Base-by-base conservation (phyloP, 2,329 filamentous ascomycete genomes). In the Pseudogymnoascus sp. region DNA sequence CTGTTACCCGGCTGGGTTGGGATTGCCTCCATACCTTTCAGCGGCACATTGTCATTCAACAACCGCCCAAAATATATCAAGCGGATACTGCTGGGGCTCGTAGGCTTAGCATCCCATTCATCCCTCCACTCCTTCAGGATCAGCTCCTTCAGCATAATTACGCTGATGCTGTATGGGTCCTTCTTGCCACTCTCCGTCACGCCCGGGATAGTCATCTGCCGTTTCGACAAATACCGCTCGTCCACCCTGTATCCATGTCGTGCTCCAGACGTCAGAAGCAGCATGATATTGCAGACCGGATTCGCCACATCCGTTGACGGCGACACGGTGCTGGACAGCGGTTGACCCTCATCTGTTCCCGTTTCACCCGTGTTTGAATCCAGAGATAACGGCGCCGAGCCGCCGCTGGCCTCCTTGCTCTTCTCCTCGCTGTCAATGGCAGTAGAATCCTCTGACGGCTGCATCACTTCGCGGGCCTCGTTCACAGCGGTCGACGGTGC, bases 131-230 rank as follows among this genome's bases (percentile, higher is more conserved):
- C 92, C 69, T 90, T 83, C 78, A 94, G 83, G 72, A 97, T 96
- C 70, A 97, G 78, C 76, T 97, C 92, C 75, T 97, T 97, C 66
- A 97, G 78, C 2, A 90, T 96, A 73, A 97, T 96, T 58, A 96
- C 88, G 67, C 90, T 96, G 75, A 97, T 91, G 71, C 87, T 89
- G 71, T 91, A 92, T 1, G 92, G 92, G 71, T 97, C 91, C 65
- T 83, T 81, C 64, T 75, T 79, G 33, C 85, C 86, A 25, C 74
- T 72, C 62, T 82, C 80, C 8, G 79, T 83, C 66, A 83, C 75
- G 33, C 87, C 86, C 18, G 90, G 87, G 1, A 94, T 84, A 57
- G 82, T 83, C 60, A 96, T 89, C 67, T 88, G 89, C 63, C 91
- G 85, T 74, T 92, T 92, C 60, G 81, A 80, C 60, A 97, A 78